These are phyloP conservation scores for Pythium oligandrum DNA, from an alignment of 352 stramenopile genomes.

Conservation along the genomic window DNA sequence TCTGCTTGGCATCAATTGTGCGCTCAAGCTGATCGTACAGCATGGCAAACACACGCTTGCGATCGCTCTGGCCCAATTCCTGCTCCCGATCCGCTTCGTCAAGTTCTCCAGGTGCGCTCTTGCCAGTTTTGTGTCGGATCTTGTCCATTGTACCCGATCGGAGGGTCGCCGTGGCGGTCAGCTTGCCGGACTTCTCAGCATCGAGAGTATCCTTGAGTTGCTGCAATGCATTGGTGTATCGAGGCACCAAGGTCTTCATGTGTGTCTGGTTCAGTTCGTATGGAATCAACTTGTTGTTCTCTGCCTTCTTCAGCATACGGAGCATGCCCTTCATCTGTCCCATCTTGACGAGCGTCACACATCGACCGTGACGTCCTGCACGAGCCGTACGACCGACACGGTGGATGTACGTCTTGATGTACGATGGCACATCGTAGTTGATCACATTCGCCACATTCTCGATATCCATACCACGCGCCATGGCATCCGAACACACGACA, in stretches of 20 bases:
- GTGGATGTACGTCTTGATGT: slow-evolving; percentile 91
- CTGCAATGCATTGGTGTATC: slow-evolving; percentile 65
- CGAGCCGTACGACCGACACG: slow-evolving; percentile 79
- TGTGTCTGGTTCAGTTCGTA: slow-evolving; percentile 61
- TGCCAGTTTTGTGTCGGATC: slow-evolving; percentile 1
- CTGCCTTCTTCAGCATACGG: slow-evolving; percentile 82
- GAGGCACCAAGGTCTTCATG: slow-evolving; percentile 77
- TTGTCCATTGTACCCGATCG: slow-evolving; percentile 19
- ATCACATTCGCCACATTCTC: slow-evolving; percentile 89
- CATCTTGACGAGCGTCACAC: slow-evolving; percentile 79
- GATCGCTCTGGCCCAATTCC: slow-evolving; percentile 31
- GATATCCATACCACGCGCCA: slow-evolving; percentile 93
- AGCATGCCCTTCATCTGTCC: slow-evolving; percentile 76
- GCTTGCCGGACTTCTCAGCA: slow-evolving; percentile 65
- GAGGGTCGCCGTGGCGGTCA: slow-evolving; percentile 41
- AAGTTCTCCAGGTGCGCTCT: background rate
- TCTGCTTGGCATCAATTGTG: slow-evolving; percentile 36
- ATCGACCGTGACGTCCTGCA: slow-evolving; percentile 67
- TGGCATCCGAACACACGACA: slow-evolving; percentile 90
- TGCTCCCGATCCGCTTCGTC: slow-evolving; percentile 18
- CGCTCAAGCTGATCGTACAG: slow-evolving; percentile 54
- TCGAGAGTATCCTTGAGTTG: slow-evolving; percentile 77
- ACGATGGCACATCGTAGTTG: slow-evolving; percentile 93
- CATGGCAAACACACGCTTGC: slow-evolving; percentile 56
- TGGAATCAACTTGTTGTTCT: slow-evolving; percentile 66